Evolutionary conservation across 371 early-diverging fungal genomes (phyloP), one percentile per base, ranked within the genome.

Genomic region (Mortierella sp.): DNA sequence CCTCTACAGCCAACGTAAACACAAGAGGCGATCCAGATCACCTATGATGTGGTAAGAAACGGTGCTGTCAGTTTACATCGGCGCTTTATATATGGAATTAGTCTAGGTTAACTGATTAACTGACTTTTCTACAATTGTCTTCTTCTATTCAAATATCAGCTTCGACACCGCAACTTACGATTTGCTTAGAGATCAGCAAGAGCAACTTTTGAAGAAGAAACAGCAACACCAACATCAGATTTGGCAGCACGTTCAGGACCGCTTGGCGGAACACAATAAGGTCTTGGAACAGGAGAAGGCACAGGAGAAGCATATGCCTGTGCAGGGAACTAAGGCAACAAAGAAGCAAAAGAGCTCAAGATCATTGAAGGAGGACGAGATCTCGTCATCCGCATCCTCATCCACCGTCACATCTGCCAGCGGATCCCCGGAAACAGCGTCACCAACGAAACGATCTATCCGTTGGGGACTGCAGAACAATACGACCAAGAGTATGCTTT

Each of bases 201-300:
- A 64, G 8, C 57, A 69, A 12, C 52, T 56, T 2, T 21, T 52
- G 43, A 51, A 60, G 61, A 42, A 34, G 46, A 59, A 64, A 28
- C 69, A 75, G 39, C 31, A 47, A 14, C 76, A 69, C 21, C 76
- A 61, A 34, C 76, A 75, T 30, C 64, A 68, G 41, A 75, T 75
- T 43, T 69, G 76, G 76, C 64, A 75, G 21, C 76, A 75, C 51
- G 76, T 75, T 21, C 76, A 75, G 57, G 70, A 69, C 30, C 76
- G 76, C 15, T 15, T 75, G 24, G 62, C 70, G 3, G 69, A 69
- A 31, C 70, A 75, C 26, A 63, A 69, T 54, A 56, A 39, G 26
- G 32, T 64, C 9, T 21, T 69, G 53, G 76, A 75, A n/a, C 30
- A 69, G 56, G 70, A 75, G 23, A 46, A 50, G 49, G 50, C 30